Conservation (phyloP, 768 basidiomycete species). For the Leccinum imitatum region DNA sequence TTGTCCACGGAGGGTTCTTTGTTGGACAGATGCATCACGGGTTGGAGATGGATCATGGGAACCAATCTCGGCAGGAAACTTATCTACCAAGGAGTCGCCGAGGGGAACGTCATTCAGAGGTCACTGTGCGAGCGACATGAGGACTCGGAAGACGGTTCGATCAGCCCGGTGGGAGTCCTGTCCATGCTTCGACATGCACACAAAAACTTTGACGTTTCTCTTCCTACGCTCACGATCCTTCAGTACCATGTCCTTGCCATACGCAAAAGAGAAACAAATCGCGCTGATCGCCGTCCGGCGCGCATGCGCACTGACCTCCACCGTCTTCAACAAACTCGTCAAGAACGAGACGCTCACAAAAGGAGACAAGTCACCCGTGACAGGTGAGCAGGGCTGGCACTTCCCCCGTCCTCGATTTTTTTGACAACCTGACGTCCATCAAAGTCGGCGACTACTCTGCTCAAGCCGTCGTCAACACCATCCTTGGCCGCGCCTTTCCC, state of each 20-base stretch:
- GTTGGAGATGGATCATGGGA: too few relatives aligned
- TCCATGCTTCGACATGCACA: too few relatives aligned
- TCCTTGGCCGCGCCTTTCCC: conserved; percentile 78
- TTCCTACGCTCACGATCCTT: background rate
- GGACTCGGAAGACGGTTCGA: too few relatives aligned
- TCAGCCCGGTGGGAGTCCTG: too few relatives aligned
- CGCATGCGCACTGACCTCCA: conserved; percentile 63
- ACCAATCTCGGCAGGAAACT: too few relatives aligned
- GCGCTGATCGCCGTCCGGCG: conserved; percentile 76
- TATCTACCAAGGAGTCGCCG: too few relatives aligned
- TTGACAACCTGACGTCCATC: conserved; percentile 22
- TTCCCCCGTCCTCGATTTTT: background rate
- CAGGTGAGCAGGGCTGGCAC: conserved; percentile 46
- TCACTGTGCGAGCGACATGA: too few relatives aligned
- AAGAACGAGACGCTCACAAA: conserved; percentile 84
- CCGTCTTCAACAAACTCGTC: conserved; percentile 84
- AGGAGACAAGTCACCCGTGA: conserved; percentile 90
- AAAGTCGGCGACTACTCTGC: conserved; percentile 95
- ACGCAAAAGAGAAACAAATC: conserved; percentile 70
- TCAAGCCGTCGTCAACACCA: conserved; percentile 86
- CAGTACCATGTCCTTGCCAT: conserved; percentile 51
- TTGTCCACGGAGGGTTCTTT: too few relatives aligned
- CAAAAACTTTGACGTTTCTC: background rate
- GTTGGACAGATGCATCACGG: too few relatives aligned
- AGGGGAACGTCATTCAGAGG: too few relatives aligned